Evolutionary conservation across 495 filamentous ascomycete species (phyloP), one percentile per base, ranked within the genome.

Genomic region (Tuber aestivum): DNA sequence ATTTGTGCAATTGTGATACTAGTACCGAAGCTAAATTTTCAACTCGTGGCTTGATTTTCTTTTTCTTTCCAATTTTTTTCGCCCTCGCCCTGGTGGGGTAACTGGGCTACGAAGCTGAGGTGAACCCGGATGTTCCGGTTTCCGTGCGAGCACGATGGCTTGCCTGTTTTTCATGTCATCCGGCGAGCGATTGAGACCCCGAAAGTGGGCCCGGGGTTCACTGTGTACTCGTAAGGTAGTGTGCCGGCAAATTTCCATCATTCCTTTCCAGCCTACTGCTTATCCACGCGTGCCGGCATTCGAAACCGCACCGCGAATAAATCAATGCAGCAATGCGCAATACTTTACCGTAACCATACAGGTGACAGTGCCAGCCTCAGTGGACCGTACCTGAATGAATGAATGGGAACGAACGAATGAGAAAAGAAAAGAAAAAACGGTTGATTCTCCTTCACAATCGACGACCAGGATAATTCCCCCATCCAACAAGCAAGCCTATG

Each of bases 361-460:
- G 10, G 56, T 65, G 12, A 65, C 27, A 9, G 56, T 65, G 14
- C 27, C 12, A 35, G 10, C 14, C 56, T 65, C 3, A 27, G 32
- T 35, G 27, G 56, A 2, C 27, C 27, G 56, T 65, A 65, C 56
- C 56, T 65, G 56, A 65, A 65, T 35, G 27, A 61, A 27, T 10
- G 50, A 65, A n/a, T n/a, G 45, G 7, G 20, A n/a, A 10, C 10
- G 27, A 35, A 35, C 4, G 12, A 18, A 65, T 4, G 27, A 65
- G 1, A 18, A 8, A 20, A n/a, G 14, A 35, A 35, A 18, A 20
- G 14, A 35, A 35, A 65, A 65, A 65, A 65, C 27, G 56, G 27
- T 65, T 65, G 56, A 65, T 35, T 65, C 56, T 65, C 56, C 27
- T 65, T 65, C 56, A 20, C 56, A 65, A 65, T 65, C 56, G 32